phyloP scores from a whole-genome alignment of 1,284 basidiomycete genomes.

The Tilletia setariae region DNA sequence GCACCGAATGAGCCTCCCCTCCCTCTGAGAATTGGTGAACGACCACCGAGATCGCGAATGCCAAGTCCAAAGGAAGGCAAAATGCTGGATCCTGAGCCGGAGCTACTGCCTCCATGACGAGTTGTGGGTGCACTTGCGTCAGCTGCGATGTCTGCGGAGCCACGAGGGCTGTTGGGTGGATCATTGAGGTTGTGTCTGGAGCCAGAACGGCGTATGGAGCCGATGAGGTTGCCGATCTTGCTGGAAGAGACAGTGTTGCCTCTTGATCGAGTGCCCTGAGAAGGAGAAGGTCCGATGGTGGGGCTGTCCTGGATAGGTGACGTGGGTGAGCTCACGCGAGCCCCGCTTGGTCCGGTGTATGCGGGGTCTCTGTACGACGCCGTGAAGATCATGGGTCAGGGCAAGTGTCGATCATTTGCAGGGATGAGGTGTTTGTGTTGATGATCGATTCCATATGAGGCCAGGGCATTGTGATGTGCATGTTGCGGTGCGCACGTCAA shows the following conservation, averaged over 20 bases:
- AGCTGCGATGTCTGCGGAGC: background rate
- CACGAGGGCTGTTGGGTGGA: background rate
- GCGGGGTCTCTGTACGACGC: too few relatives aligned
- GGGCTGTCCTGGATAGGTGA: background rate
- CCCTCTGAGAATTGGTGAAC: background rate
- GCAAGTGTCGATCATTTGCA: too few relatives aligned
- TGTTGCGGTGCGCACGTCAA: too few relatives aligned
- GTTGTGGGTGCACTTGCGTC: background rate
- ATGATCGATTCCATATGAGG: too few relatives aligned
- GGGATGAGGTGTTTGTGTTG: too few relatives aligned
- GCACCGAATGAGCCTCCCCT: background rate
- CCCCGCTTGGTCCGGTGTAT: too few relatives aligned
- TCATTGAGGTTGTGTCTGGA: slow-evolving; percentile 12
- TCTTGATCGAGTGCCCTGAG: background rate
- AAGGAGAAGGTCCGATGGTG: background rate
- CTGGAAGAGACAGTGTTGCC: background rate
- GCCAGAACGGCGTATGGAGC: slow-evolving; percentile 3
- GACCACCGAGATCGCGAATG: slow-evolving; percentile 1
- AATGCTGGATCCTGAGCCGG: background rate
- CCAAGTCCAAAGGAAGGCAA: background rate
- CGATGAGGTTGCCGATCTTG: slow-evolving; percentile 2
- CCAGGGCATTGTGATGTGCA: too few relatives aligned
- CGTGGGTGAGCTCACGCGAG: background rate
- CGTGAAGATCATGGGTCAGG: too few relatives aligned
- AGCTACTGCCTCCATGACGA: background rate